Evolutionary conservation across 208 protist species (phyloP), one percentile per base, ranked within the genome.

Genomic region (Leishmania tropica): DNA sequence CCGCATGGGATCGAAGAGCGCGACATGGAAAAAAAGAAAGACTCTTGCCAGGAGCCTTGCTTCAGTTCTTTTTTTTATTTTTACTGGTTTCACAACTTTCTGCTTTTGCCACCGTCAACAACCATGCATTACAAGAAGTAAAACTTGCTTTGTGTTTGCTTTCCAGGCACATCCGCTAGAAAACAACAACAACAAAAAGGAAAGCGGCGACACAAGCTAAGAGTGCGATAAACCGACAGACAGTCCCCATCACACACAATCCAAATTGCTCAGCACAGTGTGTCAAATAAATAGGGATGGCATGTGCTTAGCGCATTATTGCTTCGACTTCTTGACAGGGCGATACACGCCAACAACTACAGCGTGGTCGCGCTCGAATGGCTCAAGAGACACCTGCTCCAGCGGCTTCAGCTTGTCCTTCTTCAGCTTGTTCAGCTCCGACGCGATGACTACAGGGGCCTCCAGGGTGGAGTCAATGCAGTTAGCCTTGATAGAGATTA

Each of bases 401-500:
- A 98, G 82, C 37, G 99, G 99, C 90, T 99, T 99, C 81, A 99
- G 96, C 75, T 98, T 95, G 80, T 99, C 97, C 79, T 98, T 97
- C 88, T 98, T 95, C 74, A 99, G 88, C 83, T 99, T 99, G 65
- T 99, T 90, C 21, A 99, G 93, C 93, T 99, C 99, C 1, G 88
- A 82, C 48, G 98, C 99, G 88, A 99, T 99, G 28, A 99, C 99
- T 67, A 98, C 96, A 71, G 97, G 96, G 11, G 99, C 93, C 70
- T 95, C 91, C 21, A 98, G 92, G 4, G 99, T 99, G 24, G 99
- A 99, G 92, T 99, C 99, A 79, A 99, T 99, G 96, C 99, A 99
- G 88, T 99, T 99, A 42, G 99, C 99, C 96, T 99, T 99, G 89
- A 99, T 99, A 62, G 99, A 99, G 81, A 99, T 99, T 13, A 99